Conservation (phyloP, 75 land plant species). For the Azolla pinnata region DNA sequence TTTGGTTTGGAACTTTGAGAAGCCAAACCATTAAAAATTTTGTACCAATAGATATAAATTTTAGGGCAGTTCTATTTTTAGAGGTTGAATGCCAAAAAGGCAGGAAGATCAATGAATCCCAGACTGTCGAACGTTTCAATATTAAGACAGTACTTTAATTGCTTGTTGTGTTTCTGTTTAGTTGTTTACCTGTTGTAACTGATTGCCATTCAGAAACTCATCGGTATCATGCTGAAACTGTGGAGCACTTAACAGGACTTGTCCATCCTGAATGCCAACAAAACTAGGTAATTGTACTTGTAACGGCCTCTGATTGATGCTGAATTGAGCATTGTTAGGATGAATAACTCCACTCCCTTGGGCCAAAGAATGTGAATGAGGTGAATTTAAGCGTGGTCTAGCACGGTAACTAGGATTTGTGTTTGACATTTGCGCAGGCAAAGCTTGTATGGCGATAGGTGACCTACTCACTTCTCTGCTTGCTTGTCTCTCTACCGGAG, state of each 20-base stretch:
- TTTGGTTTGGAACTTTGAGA: not conserved
- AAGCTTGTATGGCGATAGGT: slow-evolving; percentile 58
- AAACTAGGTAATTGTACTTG: slow-evolving; percentile 7
- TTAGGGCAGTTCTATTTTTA: not conserved
- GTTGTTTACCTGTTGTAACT: slow-evolving; percentile 1
- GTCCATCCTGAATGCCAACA: slow-evolving; percentile 9
- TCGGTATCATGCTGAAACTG: not conserved
- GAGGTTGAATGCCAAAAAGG: too few relatives aligned
- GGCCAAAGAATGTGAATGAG: not conserved
- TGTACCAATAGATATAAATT: not conserved
- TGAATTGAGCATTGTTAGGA: not conserved
- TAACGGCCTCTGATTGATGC: slow-evolving; percentile 5
- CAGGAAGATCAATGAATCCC: too few relatives aligned
- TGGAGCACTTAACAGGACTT: not conserved
- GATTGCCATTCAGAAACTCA: not conserved
- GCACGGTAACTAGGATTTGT: slow-evolving; percentile 7
- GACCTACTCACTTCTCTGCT: slow-evolving; percentile 30
- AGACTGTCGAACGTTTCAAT: too few relatives aligned
- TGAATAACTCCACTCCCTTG: not conserved
- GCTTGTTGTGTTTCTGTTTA: not conserved
- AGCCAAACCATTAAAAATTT: not conserved
- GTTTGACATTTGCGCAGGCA: slow-evolving; percentile 32
- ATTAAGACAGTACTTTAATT: not conserved
- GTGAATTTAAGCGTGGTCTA: slow-evolving; percentile 5
- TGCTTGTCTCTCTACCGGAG: slow-evolving; percentile 9